Evolutionary conservation across 2,329 filamentous ascomycete species (phyloP).

Genomic region (Cercospora sp.): DNA sequence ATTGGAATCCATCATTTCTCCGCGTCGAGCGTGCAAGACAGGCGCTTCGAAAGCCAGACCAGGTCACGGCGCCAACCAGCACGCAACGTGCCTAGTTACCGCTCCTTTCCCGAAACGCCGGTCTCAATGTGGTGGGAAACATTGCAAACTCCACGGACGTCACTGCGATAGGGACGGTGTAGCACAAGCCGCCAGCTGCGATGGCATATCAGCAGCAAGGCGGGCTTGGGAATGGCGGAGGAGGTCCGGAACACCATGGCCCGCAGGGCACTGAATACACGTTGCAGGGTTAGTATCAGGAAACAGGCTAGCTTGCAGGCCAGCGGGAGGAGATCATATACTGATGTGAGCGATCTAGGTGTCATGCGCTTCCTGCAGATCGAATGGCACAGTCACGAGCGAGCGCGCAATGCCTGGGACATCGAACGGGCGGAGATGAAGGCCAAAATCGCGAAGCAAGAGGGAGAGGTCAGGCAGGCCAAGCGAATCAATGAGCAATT

Average conservation of each 20-base stretch:
- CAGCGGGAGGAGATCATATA: not conserved
- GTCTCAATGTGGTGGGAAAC: conserved; percentile 12
- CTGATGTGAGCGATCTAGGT: conserved; percentile 54
- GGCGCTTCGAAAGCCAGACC: not conserved
- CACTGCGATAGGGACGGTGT: conserved; percentile 10
- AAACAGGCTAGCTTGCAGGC: not conserved
- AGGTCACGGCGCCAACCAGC: not conserved
- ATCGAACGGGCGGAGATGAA: conserved; percentile 99
- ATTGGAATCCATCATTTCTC: not conserved
- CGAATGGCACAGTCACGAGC: conserved; percentile 98
- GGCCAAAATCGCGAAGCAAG: conserved; percentile 88
- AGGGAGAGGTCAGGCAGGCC: conserved; percentile 82
- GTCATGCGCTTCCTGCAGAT: conserved; percentile 99
- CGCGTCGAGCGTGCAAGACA: not conserved
- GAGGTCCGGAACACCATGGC: conserved; percentile 50
- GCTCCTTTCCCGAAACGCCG: conserved; percentile 18
- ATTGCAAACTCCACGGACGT: conserved; percentile 6
- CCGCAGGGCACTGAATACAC: conserved; percentile 70
- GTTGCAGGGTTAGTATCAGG: conserved; percentile 60
- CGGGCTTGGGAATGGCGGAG: conserved; percentile 60
- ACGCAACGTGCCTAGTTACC: not conserved
- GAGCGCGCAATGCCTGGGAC: conserved; percentile 97
- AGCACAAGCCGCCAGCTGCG: conserved; percentile 20
- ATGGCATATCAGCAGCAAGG: conserved; percentile 73
- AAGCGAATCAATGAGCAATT: conserved; percentile 87